Conservation (phyloP, 805 yeast species). For the Priceomyces castillae region DNA sequence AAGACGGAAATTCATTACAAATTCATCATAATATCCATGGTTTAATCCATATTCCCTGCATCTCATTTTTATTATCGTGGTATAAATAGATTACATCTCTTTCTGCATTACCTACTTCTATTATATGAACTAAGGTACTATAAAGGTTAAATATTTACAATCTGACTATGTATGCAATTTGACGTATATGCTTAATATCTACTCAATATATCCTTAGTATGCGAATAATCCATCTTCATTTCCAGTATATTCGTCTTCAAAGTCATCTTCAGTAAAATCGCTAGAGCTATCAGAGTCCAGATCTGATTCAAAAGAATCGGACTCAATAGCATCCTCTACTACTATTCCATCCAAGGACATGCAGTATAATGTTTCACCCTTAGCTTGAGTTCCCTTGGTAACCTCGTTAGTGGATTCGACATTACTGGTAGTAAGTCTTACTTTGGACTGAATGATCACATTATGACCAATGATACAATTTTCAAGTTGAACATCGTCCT, state of each 20-base stretch:
- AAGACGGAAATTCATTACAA: conserved; percentile 5
- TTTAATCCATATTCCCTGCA: background rate
- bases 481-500: conserved; percentile 77
- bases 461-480: conserved; percentile 81
- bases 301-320: conserved; percentile 26
- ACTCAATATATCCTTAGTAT: conserved; percentile 18
- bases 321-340: conserved; percentile 29
- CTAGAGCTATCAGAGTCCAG: conserved; percentile 42
- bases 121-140: conserved; percentile 2
- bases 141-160: background rate
- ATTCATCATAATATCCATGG: too few species aligned
- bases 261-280: conserved; percentile 29
- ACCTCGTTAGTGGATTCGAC: conserved; percentile 80
- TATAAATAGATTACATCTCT: background rate
- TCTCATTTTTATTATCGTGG: background rate
- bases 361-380: conserved; percentile 57
- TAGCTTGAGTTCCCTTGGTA: conserved; percentile 49
- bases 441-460: conserved; percentile 62
- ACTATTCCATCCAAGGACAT: conserved; percentile 43
- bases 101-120: background rate
- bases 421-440: conserved; percentile 73
- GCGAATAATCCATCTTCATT: conserved; percentile 50
- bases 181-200: background rate
- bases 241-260: conserved; percentile 65
- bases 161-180: background rate